Base-by-base conservation (phyloP, 2,329 filamentous ascomycete genomes). In the Stachybotrys chlorohalonatus region DNA sequence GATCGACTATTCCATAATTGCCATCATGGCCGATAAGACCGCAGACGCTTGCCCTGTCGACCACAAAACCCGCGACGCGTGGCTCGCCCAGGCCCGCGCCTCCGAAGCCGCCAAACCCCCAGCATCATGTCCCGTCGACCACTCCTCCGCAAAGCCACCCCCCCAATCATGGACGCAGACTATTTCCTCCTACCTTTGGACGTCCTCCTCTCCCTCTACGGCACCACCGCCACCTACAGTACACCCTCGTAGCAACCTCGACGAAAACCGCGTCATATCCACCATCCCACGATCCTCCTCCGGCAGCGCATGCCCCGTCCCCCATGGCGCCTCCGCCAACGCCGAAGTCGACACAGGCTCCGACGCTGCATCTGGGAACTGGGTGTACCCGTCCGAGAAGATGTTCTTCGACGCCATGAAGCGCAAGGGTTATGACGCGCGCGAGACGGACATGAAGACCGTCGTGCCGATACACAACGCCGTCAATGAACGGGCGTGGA, bases 401-500 rank as follows among this genome's bases (percentile, higher is more conserved):
- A 95, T 96, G 85, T 99, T 99, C 78, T 97, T 97, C 74, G 89
- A 95, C 51, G 94, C 94, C 49, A 93, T 99, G 84, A 84, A 87
- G 76, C 86, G 93, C 67, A 99, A 99, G 72, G 87, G 86, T 48
- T 86, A 91, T 74, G 83, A 85, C 57, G 85, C 82, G 32, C 75
- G 78, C 13, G 83, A 82, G 0, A 75, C 79, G 6, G 91, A 96
- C 71, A 96, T 96, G 86, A 86, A 83, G 64, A 89, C 89, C 39
- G 92, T 97, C 39, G 92, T 97, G 54, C 94, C 91, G 3, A 97
- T 97, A 64, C 94, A 99, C 74, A 99, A 99, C 69, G 94, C 94
- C 49, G 94, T 99, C 58, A 99, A 99, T 72, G 94, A 99, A 80
- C 80, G 90, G 47, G 94, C 94, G 0, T 99, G 94, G 94, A 79